phyloP scores from a whole-genome alignment of 257 asterid species.

The Ophiorrhiza pumila region DNA sequence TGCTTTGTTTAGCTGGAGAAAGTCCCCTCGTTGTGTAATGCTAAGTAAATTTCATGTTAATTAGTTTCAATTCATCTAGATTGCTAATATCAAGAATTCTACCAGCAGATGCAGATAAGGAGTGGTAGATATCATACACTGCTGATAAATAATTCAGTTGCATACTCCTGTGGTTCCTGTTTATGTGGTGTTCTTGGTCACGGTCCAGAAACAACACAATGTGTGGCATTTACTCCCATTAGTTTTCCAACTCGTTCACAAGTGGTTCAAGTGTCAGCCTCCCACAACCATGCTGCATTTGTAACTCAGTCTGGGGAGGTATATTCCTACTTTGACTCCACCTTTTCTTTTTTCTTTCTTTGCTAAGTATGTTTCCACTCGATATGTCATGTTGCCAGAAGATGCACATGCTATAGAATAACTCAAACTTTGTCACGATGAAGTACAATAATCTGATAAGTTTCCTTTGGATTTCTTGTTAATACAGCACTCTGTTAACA shows the following conservation, averaged over 20 bases:
- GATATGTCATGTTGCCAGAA: not conserved
- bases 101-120: slow-evolving; percentile 78
- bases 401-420: not conserved
- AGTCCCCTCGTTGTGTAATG: too few species aligned
- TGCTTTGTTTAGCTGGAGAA: not conserved
- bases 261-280: slow-evolving; percentile 72
- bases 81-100: slow-evolving; percentile 26
- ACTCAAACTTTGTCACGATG: not conserved
- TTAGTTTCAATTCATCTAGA: too few species aligned
- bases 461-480: not conserved
- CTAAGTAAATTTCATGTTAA: too few species aligned
- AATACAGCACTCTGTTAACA: too few species aligned
- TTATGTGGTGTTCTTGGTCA: slow-evolving; percentile 92
- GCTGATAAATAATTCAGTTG: slow-evolving; percentile 59
- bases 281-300: slow-evolving; percentile 88
- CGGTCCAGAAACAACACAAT: slow-evolving; percentile 73
- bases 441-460: not conserved
- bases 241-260: slow-evolving; percentile 53
- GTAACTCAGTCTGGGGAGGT: slow-evolving; percentile 78
- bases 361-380: not conserved
- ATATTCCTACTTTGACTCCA: slow-evolving; percentile 13
- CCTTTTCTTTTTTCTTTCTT: not conserved
- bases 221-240: slow-evolving; percentile 63
- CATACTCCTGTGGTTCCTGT: slow-evolving; percentile 83
- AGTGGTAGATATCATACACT: slow-evolving; percentile 80